These are phyloP conservation scores for Pichia sp. DNA, from an alignment of 1,139 yeast genomes.

Conservation along the genomic window DNA sequence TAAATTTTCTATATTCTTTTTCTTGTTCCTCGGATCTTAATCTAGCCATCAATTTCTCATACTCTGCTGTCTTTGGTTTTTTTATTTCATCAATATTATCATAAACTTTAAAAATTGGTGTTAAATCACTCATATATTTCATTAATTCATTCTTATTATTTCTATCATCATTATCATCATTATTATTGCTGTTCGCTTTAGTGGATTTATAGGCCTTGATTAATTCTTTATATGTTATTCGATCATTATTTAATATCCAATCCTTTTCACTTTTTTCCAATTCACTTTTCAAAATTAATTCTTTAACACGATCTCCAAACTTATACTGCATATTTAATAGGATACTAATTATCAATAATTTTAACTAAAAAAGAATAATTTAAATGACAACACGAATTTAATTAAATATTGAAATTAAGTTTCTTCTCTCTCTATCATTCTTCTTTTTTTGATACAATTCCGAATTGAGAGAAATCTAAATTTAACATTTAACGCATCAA, in stretches of 20 bases:
- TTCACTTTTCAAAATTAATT: conserved; percentile 3
- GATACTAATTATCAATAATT: no score
- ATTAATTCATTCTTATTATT: no score
- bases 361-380: no score
- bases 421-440: no score
- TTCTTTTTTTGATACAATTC: no score
- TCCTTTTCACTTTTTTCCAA: conserved; percentile 10
- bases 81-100: conserved; percentile 18
- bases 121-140: conserved; percentile 20
- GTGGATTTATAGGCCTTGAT: no score
- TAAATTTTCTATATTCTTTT: conserved; percentile 49
- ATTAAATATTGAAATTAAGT: no score
- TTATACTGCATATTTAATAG: conserved; percentile 19
- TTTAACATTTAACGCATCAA: no score
- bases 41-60: conserved; percentile 47
- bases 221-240: conserved; percentile 24
- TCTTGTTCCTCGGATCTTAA: conserved; percentile 56
- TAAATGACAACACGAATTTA: no score
- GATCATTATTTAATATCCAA: conserved; percentile 12
- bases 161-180: no score
- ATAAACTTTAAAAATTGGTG: conserved; percentile 28
- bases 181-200: no score
- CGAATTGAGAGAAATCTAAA: no score
- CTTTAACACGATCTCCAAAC: conserved; percentile 11
- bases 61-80: conserved; percentile 53